These are phyloP conservation scores for Trichoderma asperelloides DNA, from an alignment of 495 filamentous ascomycete species.

Conservation along the genomic window DNA sequence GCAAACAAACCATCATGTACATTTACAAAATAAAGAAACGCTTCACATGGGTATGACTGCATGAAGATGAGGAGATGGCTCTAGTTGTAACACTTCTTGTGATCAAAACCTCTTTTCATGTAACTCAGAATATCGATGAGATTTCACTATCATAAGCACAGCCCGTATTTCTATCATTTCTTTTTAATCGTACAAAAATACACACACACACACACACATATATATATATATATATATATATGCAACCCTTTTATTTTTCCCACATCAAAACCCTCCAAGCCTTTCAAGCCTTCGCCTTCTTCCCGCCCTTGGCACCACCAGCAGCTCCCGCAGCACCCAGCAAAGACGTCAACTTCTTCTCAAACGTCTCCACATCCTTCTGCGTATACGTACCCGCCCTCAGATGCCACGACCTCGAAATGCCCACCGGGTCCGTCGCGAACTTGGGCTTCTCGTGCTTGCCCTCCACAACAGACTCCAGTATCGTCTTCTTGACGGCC, in stretches of 20 bases:
- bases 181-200: constrained; percentile 10
- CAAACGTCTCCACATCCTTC: background rate
- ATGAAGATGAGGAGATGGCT: too few species aligned
- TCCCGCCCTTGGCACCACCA: background rate
- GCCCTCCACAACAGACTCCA: constrained; percentile 5
- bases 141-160: background rate
- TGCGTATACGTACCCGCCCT: constrained; percentile 6
- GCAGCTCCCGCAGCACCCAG: background rate
- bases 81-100: background rate
- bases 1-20: background rate
- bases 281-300: constrained; percentile 5
- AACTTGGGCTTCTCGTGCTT: constrained; percentile 8
- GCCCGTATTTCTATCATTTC: background rate
- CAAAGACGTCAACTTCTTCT: constrained; percentile 10
- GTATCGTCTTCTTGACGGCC: background rate
- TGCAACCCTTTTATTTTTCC: background rate
- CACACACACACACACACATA: too few species aligned
- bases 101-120: background rate
- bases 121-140: background rate
- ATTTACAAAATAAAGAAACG: background rate
- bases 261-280: background rate
- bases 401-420: constrained; percentile 7
- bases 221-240: background rate
- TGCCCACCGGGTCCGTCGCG: constrained; percentile 2
- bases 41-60: too few species aligned